Evolutionary conservation across 768 basidiomycete species (phyloP), one percentile per base, ranked within the genome.

Genomic region (Sporobolomyces phaffii): DNA sequence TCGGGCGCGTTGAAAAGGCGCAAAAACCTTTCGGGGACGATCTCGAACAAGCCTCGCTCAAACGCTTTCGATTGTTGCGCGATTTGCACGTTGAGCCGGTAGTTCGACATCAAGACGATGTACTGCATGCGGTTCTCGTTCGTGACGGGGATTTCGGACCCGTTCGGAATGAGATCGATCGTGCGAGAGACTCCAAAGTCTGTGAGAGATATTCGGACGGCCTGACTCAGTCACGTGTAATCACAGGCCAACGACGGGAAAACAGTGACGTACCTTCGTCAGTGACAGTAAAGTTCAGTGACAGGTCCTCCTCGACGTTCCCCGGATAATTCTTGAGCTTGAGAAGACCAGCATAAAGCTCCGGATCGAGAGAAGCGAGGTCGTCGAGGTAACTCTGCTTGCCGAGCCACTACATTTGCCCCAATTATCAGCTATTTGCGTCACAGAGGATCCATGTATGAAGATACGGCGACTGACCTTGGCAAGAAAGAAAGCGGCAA

Each of bases 1-100:
- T 98, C 96, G 75, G 90, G 88, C 71, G 94, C 93, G 77, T 97
- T 94, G 79, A 98, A 99, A 90, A 98, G 93, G 84, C 86, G 80
- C 26, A 94, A 82, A 90, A 89, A 97, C 73, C 89, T 89, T 0
- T 84, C 85, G 67, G 94, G 88, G 74, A 98, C 89, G 79, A 98
- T 88, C 70, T 93, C 90, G 20, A 87, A 87, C 48, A 99, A 79
- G 1, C 96, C 96, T 60, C 90, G 86, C 70, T 97, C 96, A 80
- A 99, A 81, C 1, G 81, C 80, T 41, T 76, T 70, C 50, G 76
- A 78, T 43, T 75, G 72, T 44, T 45, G 80, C 76, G 75, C 86
- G 74, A 99, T 96, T 78, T 98, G 93, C 74, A 83, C 85, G 75
- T 85, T 93, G 47, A 99, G 81, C 45, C 86, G 87, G 76, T 91